Conservation (phyloP, 176 grass and related monocot species). For the sorghum (Sorghum bicolor) region Sorghum_bicolor_NCBIv3 NC_012873.2:63029001-63029500, state of each 20-base stretch:
- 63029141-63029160: background rate
- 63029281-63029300: background rate
- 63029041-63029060: background rate
- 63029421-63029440: background rate
- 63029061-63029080: background rate
- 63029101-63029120: background rate
- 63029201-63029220: background rate
- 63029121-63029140: background rate
- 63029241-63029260: background rate
- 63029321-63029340: background rate
- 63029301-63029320: background rate
- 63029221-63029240: background rate
- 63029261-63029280: background rate
- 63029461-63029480: background rate
- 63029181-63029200: background rate
- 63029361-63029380: background rate
- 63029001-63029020: background rate
- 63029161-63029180: background rate
- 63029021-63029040: background rate
- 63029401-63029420: background rate
- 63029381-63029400: background rate
- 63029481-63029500: background rate
- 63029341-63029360: background rate
- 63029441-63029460: background rate
- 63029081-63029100: background rate